Conservation (phyloP, 352 stramenopile genomes). For the Phytophthora europaea region DNA sequence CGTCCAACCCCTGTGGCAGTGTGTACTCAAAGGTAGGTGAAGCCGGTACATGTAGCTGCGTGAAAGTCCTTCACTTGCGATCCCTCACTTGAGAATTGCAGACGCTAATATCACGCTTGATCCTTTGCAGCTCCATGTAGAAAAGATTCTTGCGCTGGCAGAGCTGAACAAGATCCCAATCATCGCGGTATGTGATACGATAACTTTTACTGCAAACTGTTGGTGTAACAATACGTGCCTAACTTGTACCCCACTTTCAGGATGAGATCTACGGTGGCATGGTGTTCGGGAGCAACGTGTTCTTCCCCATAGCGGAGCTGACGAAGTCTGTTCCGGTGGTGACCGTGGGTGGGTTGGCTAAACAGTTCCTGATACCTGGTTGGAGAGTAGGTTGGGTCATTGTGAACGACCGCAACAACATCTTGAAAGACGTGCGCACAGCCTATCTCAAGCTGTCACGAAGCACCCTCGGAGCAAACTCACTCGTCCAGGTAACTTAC, state of each 20-base stretch:
- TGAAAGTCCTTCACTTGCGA: background rate
- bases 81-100: background rate
- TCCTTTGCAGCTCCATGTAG: conserved; percentile 54
- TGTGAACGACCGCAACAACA: conserved; percentile 92
- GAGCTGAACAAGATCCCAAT: conserved; percentile 92
- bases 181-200: conserved; percentile 82
- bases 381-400: conserved; percentile 97
- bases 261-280: conserved; percentile 91
- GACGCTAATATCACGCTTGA: background rate
- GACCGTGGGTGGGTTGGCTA: conserved; percentile 90
- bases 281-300: conserved; percentile 77
- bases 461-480: conserved; percentile 93
- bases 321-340: conserved; percentile 87
- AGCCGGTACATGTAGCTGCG: background rate
- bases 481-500: conserved; percentile 76
- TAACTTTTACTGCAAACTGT: background rate
- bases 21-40: conserved; percentile 89
- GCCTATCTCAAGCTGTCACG: conserved; percentile 94
- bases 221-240: background rate
- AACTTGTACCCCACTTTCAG: conserved; percentile 18
- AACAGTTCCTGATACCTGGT: conserved; percentile 97
- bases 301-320: conserved; percentile 87
- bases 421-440: conserved; percentile 84
- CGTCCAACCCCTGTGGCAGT: conserved; percentile 94
- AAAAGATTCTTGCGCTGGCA: conserved; percentile 79